Percentiles rank a stretch among this genome's conserved stretches.
Conservation (phyloP, 768 basidiomycete genomes). For the Psilocybe tampanensis region DNA sequence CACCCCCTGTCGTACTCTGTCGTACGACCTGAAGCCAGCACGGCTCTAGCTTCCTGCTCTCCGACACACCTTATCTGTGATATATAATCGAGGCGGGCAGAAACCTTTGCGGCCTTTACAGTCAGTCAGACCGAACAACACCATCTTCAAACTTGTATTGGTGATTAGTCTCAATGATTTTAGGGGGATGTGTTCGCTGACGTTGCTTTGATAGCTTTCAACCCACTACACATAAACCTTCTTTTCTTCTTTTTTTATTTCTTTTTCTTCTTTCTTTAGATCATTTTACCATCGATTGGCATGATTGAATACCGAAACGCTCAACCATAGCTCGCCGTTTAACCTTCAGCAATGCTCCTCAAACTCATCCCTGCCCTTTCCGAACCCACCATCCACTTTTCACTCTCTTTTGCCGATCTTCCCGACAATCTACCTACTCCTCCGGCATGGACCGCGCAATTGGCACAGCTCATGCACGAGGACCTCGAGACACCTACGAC, state of each 20-base stretch:
- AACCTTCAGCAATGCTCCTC: slow-evolving; percentile 50
- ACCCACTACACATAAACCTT: slow-evolving; percentile 2
- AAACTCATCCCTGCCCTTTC: slow-evolving; percentile 47
- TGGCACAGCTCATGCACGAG: slow-evolving; percentile 51
- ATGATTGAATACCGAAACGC: background rate
- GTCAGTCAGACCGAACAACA: background rate
- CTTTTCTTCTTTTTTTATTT: background rate
- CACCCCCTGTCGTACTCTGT: background rate
- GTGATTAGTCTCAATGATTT: background rate
- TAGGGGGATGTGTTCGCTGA: background rate
- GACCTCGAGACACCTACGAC: slow-evolving; percentile 54
- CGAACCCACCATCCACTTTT: slow-evolving; percentile 60
- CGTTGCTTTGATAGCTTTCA: slow-evolving; percentile 1
- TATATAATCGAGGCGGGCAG: background rate
- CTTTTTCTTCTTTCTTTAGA: background rate
- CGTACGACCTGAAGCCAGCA: background rate
- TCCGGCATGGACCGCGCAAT: slow-evolving; percentile 53
- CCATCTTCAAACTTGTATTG: background rate
- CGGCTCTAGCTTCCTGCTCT: background rate
- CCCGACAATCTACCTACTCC: slow-evolving; percentile 50
- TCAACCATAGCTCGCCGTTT: background rate
- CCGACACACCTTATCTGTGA: background rate
- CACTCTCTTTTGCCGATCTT: slow-evolving; percentile 54
- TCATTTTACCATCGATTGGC: background rate
- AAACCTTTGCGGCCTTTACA: background rate